Base-by-base conservation (phyloP, 1,139 yeast species). In the Hemisphaericaspora xylanilytica region DNA sequence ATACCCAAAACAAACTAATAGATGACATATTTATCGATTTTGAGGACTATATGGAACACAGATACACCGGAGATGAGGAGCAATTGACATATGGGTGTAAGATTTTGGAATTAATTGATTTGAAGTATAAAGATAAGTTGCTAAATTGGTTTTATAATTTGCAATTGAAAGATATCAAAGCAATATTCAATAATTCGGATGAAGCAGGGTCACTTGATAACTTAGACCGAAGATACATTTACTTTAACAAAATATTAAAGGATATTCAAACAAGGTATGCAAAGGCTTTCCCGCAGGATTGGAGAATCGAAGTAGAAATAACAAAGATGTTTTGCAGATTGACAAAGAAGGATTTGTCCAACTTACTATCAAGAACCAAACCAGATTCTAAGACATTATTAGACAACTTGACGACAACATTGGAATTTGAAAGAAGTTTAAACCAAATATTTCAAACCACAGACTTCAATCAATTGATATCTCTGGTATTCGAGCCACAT, bases 141-240 rank as follows among this genome's bases (percentile, higher is more conserved):
- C 63, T 81, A 13, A 76, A 75, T 36, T 87, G 95, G 94, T 87
- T 85, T 59, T 77, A 86, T 45, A 78, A 78, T 46, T 69, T 73
- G 30, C 82, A 85, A 47, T 69, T 92, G 40, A 75, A 76, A 48
- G 97, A 90, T 53, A 80, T 92, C 41, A 75, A 76, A 31, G 67
- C 78, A 17, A 87, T 92, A 11, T 92, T 92, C 61, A 76, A 79
- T 40, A 72, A 80, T 21, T 71, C 79, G 14, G 97, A 89, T 50
- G 98, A 90, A 60, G 97, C 98, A 0, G 97, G 97, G 1, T 84
- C 95, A 2, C 65, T 92, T 45, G 98, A 92, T 45, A 92, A 92
- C 59, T 65, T 92, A 34, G 75, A 80, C 14, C 69, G 97, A 49
- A 70, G 98, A 37, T 92, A 80, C 56, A 75, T 90, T 24, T 92